Base-by-base conservation (phyloP, 805 yeast genomes). In the Naumovozyma dairenensis region DNA sequence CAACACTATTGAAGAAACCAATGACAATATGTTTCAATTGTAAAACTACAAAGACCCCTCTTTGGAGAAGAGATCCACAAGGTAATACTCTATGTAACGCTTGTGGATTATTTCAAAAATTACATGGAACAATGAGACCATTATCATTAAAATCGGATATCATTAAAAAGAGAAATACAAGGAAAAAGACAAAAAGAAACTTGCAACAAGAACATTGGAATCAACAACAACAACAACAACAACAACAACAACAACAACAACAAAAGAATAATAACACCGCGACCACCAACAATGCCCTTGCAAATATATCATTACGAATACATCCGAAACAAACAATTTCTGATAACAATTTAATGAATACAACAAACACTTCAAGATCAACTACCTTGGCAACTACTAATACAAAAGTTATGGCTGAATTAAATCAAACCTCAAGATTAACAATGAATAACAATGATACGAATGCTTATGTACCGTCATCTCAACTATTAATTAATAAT, bases 31-130 rank as follows among this genome's bases (percentile, higher is more conserved):
- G 97, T 59, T 77, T 89, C 13, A 89, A 89, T 59, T 89, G 98
- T 59, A 78, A 80, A 49, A 89, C 98, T 0, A 75, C 71, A 42
- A 86, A 93, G 13, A 89, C 98, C 0, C 98, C 98, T 1, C 59
- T 89, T 13, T 89, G 98, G 98, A 67, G 98, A 46, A 68, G 96
- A 32, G 84, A 85, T 48, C 86, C 94, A 0, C 83, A 82, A 38
- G 96, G 96, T 2, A 80, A 83, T 49, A 93, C 96, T 0, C 63
- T 89, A 38, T 89, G 97, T 62, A 89, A 89, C 57, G 97, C 98
- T 0, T 89, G 98, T 63, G 98, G 97, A 0, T 64, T 89, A 39
- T 89, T 89, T 48, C 69, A 83, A 50, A 89, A 89, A 57, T 65
- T 89, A 16, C 97, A 89, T 51, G 97, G 96, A n/a, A 89, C 85